These are phyloP conservation scores for Echria macrotheca DNA, from an alignment of 495 filamentous ascomycete species.

Conservation along the genomic window DNA sequence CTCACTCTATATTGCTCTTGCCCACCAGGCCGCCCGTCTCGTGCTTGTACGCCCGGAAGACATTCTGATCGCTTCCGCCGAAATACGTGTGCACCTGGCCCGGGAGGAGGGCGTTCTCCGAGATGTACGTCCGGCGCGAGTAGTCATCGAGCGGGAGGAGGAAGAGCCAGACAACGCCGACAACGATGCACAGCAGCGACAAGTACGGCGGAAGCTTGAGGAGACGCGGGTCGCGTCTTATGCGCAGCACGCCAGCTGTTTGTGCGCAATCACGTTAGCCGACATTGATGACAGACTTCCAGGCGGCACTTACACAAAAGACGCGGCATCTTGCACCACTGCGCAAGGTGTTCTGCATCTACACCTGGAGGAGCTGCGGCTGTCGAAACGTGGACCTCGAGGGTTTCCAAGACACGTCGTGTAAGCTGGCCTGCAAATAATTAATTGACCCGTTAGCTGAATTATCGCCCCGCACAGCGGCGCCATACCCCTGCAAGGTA, in stretches of 20 bases:
- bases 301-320: constrained; percentile 20
- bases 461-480: neutral
- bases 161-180: constrained; percentile 88
- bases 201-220: constrained; percentile 74
- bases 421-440: neutral
- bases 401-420: neutral
- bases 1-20: constrained; percentile 46
- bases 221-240: constrained; percentile 63
- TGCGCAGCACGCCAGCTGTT: constrained; percentile 42
- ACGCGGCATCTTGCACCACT: constrained; percentile 32
- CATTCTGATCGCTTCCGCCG: constrained; percentile 87
- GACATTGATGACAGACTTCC: neutral
- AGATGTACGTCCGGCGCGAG: constrained; percentile 90
- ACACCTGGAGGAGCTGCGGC: neutral
- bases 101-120: constrained; percentile 92
- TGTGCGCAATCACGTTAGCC: neutral
- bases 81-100: constrained; percentile 98
- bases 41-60: constrained; percentile 87
- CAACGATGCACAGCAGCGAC: constrained; percentile 77
- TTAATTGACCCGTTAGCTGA: constrained; percentile 6
- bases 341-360: constrained; percentile 20
- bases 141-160: constrained; percentile 90
- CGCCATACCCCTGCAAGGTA: neutral
- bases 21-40: constrained; percentile 64
- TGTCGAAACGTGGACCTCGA: neutral